Base-by-base conservation (phyloP, 192 early-diverging fungal genomes). In the Gorgonomyces haynaldii region DNA sequence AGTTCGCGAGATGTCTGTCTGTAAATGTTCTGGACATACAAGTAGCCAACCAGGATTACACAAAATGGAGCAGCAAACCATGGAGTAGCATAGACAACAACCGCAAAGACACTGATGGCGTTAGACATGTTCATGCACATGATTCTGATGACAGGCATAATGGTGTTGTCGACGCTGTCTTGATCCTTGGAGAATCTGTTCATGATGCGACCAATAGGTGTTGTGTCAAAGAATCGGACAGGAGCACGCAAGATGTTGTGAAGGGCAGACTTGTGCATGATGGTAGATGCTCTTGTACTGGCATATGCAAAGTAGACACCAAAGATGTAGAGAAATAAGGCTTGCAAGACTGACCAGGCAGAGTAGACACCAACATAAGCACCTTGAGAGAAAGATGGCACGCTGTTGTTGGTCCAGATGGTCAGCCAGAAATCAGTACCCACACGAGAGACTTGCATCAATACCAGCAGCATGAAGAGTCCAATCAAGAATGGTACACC, bases 171-270 rank as follows among this genome's bases (percentile, higher is more conserved):
- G 34, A 78, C 60, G 6, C 67, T 60, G 53, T 81, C 74, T 6
- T 76, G 58, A 57, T 89, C 78, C 40, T 70, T 72, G 15, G 71
- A 69, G 50, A 77, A 59, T 3, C 65, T 53, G 42, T 71, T 67
- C 40, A 82, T 58, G 41, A 85, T 75, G 19, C 74, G 67, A 10
- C 82, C 82, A 3, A 78, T 21, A 12, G 80, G 80, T 0, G 77
- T 82, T 8, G 69, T 74, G 29, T 69, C 76, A 57, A 82, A 87
- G 61, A 90, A 90, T 7, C 66, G 68, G 48, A 84, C 66, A 6
- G 78, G 81, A 0, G 88, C 83, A 8, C 78, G 64, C 50, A 88
- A 50, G 5, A 89, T 66, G 24, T 74, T 58, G 7, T 63, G 24
- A 3, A 88, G 55, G 28, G 87, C 76, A 15, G 60, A 55, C 20